Base-by-base conservation (phyloP, 176 grass and related monocot genomes). In the Eremochloa ophiuroides region DNA sequence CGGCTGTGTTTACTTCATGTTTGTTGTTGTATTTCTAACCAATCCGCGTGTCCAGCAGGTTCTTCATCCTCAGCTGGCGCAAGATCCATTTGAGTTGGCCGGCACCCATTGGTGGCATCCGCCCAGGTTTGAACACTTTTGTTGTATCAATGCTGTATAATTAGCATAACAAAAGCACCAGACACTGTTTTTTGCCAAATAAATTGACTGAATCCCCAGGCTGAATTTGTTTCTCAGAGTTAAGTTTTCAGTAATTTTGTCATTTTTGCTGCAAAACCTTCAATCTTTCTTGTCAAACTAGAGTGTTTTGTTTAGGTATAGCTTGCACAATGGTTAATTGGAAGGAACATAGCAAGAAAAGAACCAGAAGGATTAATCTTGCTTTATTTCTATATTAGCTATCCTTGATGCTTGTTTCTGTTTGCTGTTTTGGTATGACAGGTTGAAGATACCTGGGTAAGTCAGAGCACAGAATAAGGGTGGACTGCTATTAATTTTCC, bases 351-450 rank as follows among this genome's bases (percentile, higher is more conserved):
- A 22, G 25, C 23, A 35, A 60, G 3, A 75, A 26, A 60, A 18
- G 3, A 66, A 59, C 56, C 5, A 6, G 38, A 31, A 50, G 40
- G 75, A 60, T 12, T 17, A 55, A 69, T 26, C 35, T 5, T 7
- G 25, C 33, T 42, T 46, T 28, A 10, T 26, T 34, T 67, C 34
- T 83, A 67, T 78, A 74, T 88, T 66, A 13, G 16, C 63, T 40
- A 77, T 66, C 46, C 68, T 72, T 83, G 31, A 48, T 69, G 41
- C 28, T 69, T 50, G 64, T 66, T 14, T 2, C 15, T 62, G 39
- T 79, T 56, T 60, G 35, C 6, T 84, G 62, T 84, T 42, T 69
- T 43, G 25, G 41, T 22, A 35, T 46, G 63, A 12, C 63, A 85
- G 83, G 77, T 82, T 20, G 55, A 77, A 58, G 37, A 46, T 76